Conservation (phyloP, 805 yeast genomes). For the Metschnikowia corniflorae region DNA sequence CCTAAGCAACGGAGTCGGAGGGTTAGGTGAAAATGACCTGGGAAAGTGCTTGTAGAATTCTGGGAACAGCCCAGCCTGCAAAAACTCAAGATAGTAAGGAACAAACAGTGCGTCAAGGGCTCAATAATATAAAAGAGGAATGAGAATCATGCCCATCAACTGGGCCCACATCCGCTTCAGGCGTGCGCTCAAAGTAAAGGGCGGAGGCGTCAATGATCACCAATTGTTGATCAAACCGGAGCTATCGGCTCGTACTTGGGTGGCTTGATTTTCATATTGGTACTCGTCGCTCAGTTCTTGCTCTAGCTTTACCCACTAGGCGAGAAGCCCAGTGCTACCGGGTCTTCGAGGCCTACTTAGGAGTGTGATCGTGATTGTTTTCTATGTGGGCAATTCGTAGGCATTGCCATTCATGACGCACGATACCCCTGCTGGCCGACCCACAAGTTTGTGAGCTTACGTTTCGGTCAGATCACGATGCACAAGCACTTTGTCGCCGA, state of each 20-base stretch:
- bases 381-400: conserved; percentile 41
- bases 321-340: conserved; percentile 30
- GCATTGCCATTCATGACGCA: no score
- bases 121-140: no score
- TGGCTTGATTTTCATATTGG: conserved; percentile 30
- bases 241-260: conserved; percentile 36
- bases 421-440: no score
- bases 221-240: conserved; percentile 37
- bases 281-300: conserved; percentile 42
- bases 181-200: conserved; percentile 54
- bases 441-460: no score
- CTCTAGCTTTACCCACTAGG: conserved; percentile 38
- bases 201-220: conserved; percentile 35
- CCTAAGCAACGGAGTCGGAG: no score
- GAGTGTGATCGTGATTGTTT: conserved; percentile 43
- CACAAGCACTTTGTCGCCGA: no score
- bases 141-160: conserved; percentile 68
- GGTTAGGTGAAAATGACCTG: no score
- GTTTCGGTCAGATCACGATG: no score
- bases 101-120: no score
- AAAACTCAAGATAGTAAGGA: no score
- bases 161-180: conserved; percentile 62
- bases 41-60: no score
- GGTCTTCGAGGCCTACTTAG: conserved; percentile 44
- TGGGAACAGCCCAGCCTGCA: no score